Evolutionary conservation across 1,284 basidiomycete genomes (phyloP), one percentile per base, ranked within the genome.

Genomic region (Pseudozyma sp.): DNA sequence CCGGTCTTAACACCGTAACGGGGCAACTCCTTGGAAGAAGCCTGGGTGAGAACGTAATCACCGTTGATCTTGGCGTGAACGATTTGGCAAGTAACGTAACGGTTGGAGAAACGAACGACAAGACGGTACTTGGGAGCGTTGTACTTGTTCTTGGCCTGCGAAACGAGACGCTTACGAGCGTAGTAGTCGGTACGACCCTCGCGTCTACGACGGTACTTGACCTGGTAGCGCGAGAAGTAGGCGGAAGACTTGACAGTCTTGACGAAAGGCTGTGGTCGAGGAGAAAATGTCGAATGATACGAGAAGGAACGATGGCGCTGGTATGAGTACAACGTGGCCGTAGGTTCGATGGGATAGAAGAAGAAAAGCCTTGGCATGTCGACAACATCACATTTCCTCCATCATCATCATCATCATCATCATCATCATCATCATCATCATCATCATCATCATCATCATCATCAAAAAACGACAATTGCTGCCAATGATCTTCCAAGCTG

Each of bases 151-250:
- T 99, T 99, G 78, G 96, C 95, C 90, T 99, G 97, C 66, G 93
- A 91, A 78, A 97, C 90, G 63, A 99, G 90, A 82, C 94, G 92
- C 89, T 97, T 96, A 83, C 96, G 93, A 68, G 96, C 96, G 86
- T 98, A 97, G 90, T 98, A 99, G 87, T 99, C 97, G 80, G 97
- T 99, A 89, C 95, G 97, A 72, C 97, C 97, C 89, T 99, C 97
- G 56, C 83, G 70, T 56, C 82, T 77, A 85, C 95, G 90, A 85
- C 95, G 92, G 88, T 85, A 85, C 81, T 85, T 85, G 77, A 79
- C 78, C 76, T 81, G 79, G 90, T 93, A 97, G 78, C 95, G 91
- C 76, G 93, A 96, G 89, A 94, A 97, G 92, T 98, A 98, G 82
- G 95, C 92, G 81, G 84, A 83, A 85, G 87, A 88, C 88, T 89